A percentile compares a stretch with the other conserved stretches of the same genome.
Evolutionary conservation across 1,284 basidiomycete genomes (phyloP).

Genomic region (Pseudozyma sp.): DNA sequence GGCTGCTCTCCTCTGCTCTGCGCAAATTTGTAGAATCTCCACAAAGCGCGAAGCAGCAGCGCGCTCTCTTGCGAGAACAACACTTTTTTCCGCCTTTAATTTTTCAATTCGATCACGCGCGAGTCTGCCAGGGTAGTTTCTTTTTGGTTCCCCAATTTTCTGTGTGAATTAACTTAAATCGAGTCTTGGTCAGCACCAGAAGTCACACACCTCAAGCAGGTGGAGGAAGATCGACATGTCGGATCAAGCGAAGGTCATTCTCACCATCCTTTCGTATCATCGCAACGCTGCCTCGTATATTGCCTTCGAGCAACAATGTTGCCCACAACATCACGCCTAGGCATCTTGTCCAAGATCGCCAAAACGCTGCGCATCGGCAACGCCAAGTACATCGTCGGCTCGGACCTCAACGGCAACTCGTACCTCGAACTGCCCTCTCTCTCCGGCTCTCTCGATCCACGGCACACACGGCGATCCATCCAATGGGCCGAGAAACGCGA

Average conservation of each 20-base stretch:
- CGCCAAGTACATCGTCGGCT: conserved; percentile 54
- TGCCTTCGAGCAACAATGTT: neutral
- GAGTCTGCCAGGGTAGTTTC: conserved; percentile 6
- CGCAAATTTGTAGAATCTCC: conserved; percentile 23
- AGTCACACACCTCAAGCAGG: neutral
- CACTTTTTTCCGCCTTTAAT: conserved; percentile 8
- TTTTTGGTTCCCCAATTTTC: conserved; percentile 1
- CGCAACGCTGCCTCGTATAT: neutral
- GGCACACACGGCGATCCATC: conserved; percentile 54
- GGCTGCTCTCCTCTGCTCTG: conserved; percentile 1
- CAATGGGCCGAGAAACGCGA: conserved; percentile 49
- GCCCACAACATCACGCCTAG: conserved; percentile 2
- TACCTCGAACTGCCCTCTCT: conserved; percentile 63
- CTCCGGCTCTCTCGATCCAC: conserved; percentile 54
- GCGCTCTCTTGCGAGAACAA: conserved; percentile 16
- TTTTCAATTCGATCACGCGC: conserved; percentile 19
- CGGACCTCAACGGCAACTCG: conserved; percentile 56
- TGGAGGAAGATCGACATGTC: neutral
- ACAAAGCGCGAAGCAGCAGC: conserved; percentile 12
- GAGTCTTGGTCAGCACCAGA: conserved; percentile 15
- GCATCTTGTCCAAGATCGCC: conserved; percentile 22
- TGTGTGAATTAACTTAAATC: neutral
- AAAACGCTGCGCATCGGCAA: conserved; percentile 53
- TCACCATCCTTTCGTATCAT: neutral
- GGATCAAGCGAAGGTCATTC: neutral